phyloP scores from a whole-genome alignment of 2,329 filamentous ascomycete genomes.

The Claviceps sp. region DNA sequence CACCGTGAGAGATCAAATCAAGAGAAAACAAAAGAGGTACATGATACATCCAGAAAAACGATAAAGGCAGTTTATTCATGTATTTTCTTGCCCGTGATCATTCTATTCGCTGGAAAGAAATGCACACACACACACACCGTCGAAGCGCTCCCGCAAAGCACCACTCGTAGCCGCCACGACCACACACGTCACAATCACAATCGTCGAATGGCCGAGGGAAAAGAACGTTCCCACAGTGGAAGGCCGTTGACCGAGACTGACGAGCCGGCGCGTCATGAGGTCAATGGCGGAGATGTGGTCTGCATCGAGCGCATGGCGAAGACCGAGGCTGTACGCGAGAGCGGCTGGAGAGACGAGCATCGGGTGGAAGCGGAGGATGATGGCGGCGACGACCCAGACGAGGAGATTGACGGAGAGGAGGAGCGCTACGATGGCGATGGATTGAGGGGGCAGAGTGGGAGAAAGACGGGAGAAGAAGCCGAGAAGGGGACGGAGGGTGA shows the following conservation, averaged over 20 bases:
- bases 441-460: conserved; percentile 17
- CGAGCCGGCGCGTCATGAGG: conserved; percentile 79
- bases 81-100: too few relatives aligned
- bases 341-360: conserved; percentile 66
- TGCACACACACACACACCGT: conserved; percentile 20
- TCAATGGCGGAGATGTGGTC: conserved; percentile 84
- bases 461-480: neutral
- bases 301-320: conserved; percentile 94
- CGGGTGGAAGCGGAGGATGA: conserved; percentile 38
- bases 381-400: conserved; percentile 40
- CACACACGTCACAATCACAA: conserved; percentile 80
- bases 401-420: conserved; percentile 38
- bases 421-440: conserved; percentile 34
- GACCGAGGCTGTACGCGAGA: conserved; percentile 74
- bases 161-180: conserved; percentile 85
- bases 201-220: conserved; percentile 83
- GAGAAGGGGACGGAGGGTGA: neutral
- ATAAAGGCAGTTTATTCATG: too few relatives aligned
- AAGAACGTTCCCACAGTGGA: conserved; percentile 93
- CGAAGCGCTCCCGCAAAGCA: conserved; percentile 68
- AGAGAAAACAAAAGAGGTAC: too few relatives aligned
- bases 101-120: neutral
- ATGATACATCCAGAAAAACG: too few relatives aligned
- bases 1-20: too few relatives aligned
- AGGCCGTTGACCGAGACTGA: conserved; percentile 72